Evolutionary conservation across 2,329 filamentous ascomycete species (phyloP), one percentile per base, ranked within the genome.

Genomic region (Fusarium domesticum): DNA sequence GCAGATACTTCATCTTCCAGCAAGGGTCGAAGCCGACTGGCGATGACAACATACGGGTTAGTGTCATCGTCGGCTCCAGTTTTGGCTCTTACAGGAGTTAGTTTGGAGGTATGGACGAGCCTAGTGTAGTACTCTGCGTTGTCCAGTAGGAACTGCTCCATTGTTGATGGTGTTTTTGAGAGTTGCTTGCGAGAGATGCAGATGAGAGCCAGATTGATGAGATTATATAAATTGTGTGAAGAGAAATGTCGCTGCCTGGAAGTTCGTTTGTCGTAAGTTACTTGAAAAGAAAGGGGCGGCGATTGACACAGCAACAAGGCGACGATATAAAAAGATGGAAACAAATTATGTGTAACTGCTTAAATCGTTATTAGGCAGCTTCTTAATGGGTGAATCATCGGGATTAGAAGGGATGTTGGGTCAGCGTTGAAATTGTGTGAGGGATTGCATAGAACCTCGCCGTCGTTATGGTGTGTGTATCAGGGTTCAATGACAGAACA

Each of bases 11-110:
- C 69, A 0, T 70, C 64, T 0, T 63, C 57, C 0, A 68, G 50
- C 39, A 70, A 57, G 0, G 69, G 69, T 2, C 68, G 62, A 23
- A 72, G 54, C 1, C 69, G 56, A n/a, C 65, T 57, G 18, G 63
- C 59, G 12, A 72, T 67, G 14, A 66, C 52, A 33, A 70, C 66
- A 30, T 68, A 60, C 3, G 52, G 39, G 2, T 47, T 54, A 11
- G 50, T 15, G 8, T 37, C 40, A 7, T 18, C 37, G 12, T 54
- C 46, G 12, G 35, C 32, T 20, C 45, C 45, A n/a, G 37, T 12
- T 18, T 31, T 18, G n/a, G 40, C 12, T 20, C 44, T 53, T 23
- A 20, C 17, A 19, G 42, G 40, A 6, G 28, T n/a, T 31, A 63
- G 62, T 34, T 58, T 62, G 48, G 60, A 62, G 3, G 43, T 45